Evolutionary conservation across 2,329 filamentous ascomycete genomes (phyloP), one percentile per base, ranked within the genome.

Genomic region (Penicillium sp.): DNA sequence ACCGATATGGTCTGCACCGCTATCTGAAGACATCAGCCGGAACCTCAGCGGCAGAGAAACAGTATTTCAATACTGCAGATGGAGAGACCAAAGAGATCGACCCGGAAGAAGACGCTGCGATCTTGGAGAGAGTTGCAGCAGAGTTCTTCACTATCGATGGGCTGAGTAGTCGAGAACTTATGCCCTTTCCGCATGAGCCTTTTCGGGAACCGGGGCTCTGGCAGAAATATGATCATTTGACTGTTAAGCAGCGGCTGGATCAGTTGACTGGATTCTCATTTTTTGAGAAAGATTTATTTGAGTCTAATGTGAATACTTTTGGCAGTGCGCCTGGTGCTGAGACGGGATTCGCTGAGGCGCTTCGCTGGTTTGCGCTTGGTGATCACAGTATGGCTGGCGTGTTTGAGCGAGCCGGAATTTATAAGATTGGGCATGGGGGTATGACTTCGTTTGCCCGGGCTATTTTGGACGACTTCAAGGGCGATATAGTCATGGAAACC

Each of bases 111-210:
- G 26, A 25, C 6, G 35, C 23, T 31, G 10, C n/a, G 27, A 19
- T 43, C 6, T 43, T 54, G 25, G 45, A 54, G 45, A 26, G 25
- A 11, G 47, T 68, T 8, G 70, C 71, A 0, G 50, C 62, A 16
- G 50, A 37, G 3, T 72, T 76, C 53, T 74, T 75, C 53, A 59
- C 61, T 1, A 57, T 75, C 13, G 72, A 73, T 46, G 72, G 70
- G 3, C 7, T 65, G 2, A 58, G 61, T 8, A 71, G 71, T 37
- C 60, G 67, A 4, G 58, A 68, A 0, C 44, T 76, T 1, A 75
- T 76, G 72, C 74, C 74, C 0, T 77, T 67, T 43, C 74, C 75
- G 0, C 69, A 74, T 47, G 71, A 75, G 13, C 66, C 71, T 1
- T 58, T 68, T 7, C 64, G 69, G 4, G 58, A 62, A 10, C 68